Base-by-base conservation (phyloP, 352 stramenopile species). In the Phytophthora pseudosyringae region DNA sequence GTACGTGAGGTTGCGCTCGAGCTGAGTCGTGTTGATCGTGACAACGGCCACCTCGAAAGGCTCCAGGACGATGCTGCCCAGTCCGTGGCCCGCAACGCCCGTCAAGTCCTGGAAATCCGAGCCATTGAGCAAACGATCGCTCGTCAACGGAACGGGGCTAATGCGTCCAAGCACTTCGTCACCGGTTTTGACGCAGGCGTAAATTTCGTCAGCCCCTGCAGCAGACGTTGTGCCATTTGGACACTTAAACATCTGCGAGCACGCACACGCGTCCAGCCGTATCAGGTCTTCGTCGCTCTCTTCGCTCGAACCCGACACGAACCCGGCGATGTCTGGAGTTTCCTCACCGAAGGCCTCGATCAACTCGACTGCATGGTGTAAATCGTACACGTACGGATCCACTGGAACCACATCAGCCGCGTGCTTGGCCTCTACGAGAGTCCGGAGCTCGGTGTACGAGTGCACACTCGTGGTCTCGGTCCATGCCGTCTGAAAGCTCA, bases 1-100 rank as follows among this genome's bases (percentile, higher is more conserved):
- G 79, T 99, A 99, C 3, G 96, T 99, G 53, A 99, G 80, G 66
- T 99, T 99, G 13, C 78, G 83, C 12, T 80, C 74, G 10, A 99
- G 61, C 5, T 75, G 66, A 5, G 84, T 96, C 33, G 97, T 88
- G 77, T 99, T 96, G 31, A 99, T 84, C 5, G 96, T 99, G 8
- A 99, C 62, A 5, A 94, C 81, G 0, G 88, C 89, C 57, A 98
- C 91, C 39, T 99, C 94, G 26, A 89, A 93, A 15, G 93, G 85
- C 29, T 97, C 56, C 5, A 99, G 67, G 1, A 82, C 18, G 21
- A 99, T 67, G 26, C 67, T 80, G 1, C 85, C 83, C 26, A 94
- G 76, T 8, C 82, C 76, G 8, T 58, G 38, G 3, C 78, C 69
- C 15, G 75, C 64, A 47, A 76, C 76, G 1, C 89, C 86, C 1